Evolutionary conservation across 2,329 filamentous ascomycete genomes (phyloP).

Genomic region (Pestalotiopsis sp.): DNA sequence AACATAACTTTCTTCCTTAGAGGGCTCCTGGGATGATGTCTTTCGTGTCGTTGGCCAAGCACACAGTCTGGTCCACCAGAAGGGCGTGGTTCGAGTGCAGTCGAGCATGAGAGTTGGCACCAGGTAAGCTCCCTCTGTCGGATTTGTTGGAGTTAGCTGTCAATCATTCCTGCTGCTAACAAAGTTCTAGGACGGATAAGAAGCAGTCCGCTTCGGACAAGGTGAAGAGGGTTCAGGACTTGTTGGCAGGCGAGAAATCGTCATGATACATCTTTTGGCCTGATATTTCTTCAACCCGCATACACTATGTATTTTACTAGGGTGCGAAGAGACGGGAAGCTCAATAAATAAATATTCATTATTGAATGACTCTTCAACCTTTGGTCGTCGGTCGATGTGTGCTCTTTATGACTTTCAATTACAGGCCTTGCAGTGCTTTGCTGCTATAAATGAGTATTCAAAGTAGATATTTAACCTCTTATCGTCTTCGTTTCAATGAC

Average conservation of each 20-base stretch:
- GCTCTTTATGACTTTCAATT: no score
- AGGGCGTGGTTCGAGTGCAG: constrained; percentile 82
- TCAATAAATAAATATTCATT: neutral
- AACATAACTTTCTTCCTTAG: constrained; percentile 44
- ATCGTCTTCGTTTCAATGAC: no score
- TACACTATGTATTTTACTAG: neutral
- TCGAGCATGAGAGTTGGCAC: constrained; percentile 85
- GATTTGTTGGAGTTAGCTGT: constrained; percentile 3
- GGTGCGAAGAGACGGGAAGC: neutral
- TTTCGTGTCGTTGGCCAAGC: constrained; percentile 86
- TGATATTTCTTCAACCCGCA: neutral
- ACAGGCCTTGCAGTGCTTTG: no score
- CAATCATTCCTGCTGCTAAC: neutral
- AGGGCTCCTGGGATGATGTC: constrained; percentile 89
- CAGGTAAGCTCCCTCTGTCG: constrained; percentile 52
- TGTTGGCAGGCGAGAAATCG: constrained; percentile 39
- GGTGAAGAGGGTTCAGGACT: constrained; percentile 62
- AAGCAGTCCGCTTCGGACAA: constrained; percentile 81
- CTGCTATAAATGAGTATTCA: no score
- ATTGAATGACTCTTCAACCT: neutral
- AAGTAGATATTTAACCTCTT: no score
- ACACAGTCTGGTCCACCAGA: constrained; percentile 74
- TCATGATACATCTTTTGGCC: neutral
- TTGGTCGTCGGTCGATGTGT: no score
- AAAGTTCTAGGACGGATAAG: constrained; percentile 74